phyloP scores from a whole-genome alignment of 257 asterid species.

The Jacaranda copaia region DNA sequence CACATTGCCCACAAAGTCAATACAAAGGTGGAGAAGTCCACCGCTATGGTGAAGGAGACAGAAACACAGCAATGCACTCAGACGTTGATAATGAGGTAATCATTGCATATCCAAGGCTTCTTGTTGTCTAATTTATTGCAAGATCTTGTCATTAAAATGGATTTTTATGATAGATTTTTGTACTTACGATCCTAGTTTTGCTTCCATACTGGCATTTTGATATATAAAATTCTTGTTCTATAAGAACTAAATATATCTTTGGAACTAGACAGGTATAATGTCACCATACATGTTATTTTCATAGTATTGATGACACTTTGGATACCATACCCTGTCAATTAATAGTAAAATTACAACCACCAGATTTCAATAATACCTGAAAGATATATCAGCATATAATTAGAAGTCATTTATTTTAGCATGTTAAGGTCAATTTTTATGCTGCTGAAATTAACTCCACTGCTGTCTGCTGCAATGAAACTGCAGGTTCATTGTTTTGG shows the following conservation, averaged over 20 bases:
- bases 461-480: slow-evolving; percentile 37
- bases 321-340: slow-evolving; percentile 17
- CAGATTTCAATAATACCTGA: background rate
- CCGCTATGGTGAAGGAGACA: slow-evolving; percentile 43
- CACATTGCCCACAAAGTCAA: slow-evolving; percentile 61
- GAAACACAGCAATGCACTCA: slow-evolving; percentile 35
- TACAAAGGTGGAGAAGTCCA: slow-evolving; percentile 45
- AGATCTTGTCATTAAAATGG: background rate
- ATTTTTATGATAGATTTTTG: background rate
- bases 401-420: slow-evolving; percentile 26
- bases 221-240: background rate
- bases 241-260: background rate
- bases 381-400: background rate
- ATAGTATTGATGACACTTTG: slow-evolving; percentile 35
- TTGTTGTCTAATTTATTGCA: background rate
- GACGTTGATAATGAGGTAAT: slow-evolving; percentile 46
- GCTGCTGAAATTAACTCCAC: slow-evolving; percentile 32
- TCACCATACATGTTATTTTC: slow-evolving; percentile 38
- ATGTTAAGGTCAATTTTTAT: slow-evolving; percentile 36
- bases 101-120: slow-evolving; percentile 15
- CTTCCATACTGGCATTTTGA: too few species aligned
- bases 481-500: slow-evolving; percentile 49
- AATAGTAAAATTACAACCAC: slow-evolving; percentile 25
- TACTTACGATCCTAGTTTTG: too few species aligned
- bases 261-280: background rate